Percentiles rank a stretch among this genome's conserved stretches.
Conservation (phyloP, 1,284 basidiomycete species). For the Rhodotorula sp. region DNA sequence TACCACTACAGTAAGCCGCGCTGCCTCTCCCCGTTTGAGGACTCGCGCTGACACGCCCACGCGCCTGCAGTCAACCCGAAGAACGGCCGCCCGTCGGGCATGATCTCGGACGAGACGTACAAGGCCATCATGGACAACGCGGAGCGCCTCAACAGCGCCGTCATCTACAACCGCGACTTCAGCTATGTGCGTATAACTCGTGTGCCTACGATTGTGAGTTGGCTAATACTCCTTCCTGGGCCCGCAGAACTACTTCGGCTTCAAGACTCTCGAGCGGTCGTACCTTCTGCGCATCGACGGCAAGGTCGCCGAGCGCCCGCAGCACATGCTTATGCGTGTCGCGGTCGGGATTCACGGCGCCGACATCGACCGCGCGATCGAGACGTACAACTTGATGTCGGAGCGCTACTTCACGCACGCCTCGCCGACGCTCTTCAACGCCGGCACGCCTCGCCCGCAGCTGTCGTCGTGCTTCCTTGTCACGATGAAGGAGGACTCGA, state of each 20-base stretch:
- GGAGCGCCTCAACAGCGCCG: slow-evolving; percentile 82
- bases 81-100: slow-evolving; percentile 79
- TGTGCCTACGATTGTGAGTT: background rate
- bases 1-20: slow-evolving; percentile 73
- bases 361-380: slow-evolving; percentile 84
- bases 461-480: slow-evolving; percentile 98
- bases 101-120: slow-evolving; percentile 91
- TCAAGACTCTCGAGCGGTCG: slow-evolving; percentile 98
- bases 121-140: slow-evolving; percentile 80
- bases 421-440: slow-evolving; percentile 97
- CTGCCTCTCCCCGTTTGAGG: background rate
- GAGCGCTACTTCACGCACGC: slow-evolving; percentile 98
- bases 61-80: slow-evolving; percentile 83
- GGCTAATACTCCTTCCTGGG: rapidly evolving
- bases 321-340: slow-evolving; percentile 99
- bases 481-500: slow-evolving; percentile 98
- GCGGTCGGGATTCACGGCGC: slow-evolving; percentile 94
- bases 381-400: slow-evolving; percentile 80
- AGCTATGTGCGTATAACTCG: slow-evolving; percentile 69
- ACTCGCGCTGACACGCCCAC: background rate
- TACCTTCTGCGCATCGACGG: slow-evolving; percentile 94
- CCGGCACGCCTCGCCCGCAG: slow-evolving; percentile 93
- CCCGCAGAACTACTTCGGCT: slow-evolving; percentile 77
- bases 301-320: slow-evolving; percentile 93
- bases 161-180: slow-evolving; percentile 98